phyloP scores from a whole-genome alignment of 495 filamentous ascomycete genomes.

The Trichocladium uniseriatum region DNA sequence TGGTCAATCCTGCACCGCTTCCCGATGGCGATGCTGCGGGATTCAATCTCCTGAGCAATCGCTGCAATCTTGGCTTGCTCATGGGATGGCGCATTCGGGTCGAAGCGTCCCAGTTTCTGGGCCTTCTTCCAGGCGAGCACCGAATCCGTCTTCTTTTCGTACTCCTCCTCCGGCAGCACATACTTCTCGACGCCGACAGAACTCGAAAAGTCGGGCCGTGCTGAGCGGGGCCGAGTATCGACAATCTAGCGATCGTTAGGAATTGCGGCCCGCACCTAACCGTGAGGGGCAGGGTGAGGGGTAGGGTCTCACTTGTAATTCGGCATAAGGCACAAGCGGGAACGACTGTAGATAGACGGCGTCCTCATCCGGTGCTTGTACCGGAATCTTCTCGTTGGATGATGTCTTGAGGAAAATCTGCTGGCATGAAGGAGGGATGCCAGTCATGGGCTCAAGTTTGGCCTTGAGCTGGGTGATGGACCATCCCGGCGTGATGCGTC shows the following conservation, averaged over 20 bases:
- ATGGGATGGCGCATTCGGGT: conserved; percentile 65
- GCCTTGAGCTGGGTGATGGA: conserved; percentile 73
- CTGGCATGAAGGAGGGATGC: conserved; percentile 75
- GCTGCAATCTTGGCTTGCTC: conserved; percentile 61
- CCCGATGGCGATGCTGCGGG: conserved; percentile 55
- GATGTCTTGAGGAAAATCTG: conserved; percentile 55
- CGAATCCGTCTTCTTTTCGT: conserved; percentile 72
- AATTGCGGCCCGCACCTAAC: neutral
- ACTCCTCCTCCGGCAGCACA: conserved; percentile 67
- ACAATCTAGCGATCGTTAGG: conserved; percentile 49
- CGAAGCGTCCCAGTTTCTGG: conserved; percentile 88
- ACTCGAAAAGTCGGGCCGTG: conserved; percentile 68
- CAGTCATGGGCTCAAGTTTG: conserved; percentile 90
- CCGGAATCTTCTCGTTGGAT: conserved; percentile 42
- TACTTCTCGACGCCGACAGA: conserved; percentile 77
- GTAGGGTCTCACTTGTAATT: conserved; percentile 49
- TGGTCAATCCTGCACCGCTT: conserved; percentile 54
- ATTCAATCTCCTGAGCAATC: conserved; percentile 54
- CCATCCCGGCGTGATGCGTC: conserved; percentile 89
- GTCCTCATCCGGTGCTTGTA: conserved; percentile 63
- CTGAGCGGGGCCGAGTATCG: conserved; percentile 64
- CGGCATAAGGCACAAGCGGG: conserved; percentile 60
- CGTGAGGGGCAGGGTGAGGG: too few relatives aligned
- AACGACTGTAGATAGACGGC: conserved; percentile 50
- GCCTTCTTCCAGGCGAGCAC: conserved; percentile 91